Evolutionary conservation across 495 filamentous ascomycete species (phyloP).

Genomic region (Cudoniella acicularis): DNA sequence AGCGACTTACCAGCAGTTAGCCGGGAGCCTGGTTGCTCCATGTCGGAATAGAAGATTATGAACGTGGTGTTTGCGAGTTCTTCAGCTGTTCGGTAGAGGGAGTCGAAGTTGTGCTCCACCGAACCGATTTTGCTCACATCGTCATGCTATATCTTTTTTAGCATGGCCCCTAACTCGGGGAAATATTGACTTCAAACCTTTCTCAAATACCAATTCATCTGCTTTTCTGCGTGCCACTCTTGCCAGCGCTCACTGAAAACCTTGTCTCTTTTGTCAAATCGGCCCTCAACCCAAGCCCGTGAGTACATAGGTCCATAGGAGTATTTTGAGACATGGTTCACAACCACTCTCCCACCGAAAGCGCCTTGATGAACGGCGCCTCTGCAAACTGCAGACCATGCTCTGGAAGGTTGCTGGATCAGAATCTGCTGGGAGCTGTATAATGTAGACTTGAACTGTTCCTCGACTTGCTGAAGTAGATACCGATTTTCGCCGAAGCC

Average conservation of each 20-base stretch:
- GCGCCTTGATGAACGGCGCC: background rate
- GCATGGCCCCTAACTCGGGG: background rate
- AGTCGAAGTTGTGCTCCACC: background rate
- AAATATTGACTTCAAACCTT: background rate
- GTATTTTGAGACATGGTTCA: conserved; percentile 4
- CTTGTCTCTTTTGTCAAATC: background rate
- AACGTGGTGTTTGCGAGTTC: background rate
- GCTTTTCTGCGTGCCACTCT: background rate
- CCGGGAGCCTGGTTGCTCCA: background rate
- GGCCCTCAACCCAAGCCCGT: background rate
- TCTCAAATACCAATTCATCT: background rate
- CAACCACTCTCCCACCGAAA: background rate
- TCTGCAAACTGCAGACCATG: background rate
- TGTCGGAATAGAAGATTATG: background rate
- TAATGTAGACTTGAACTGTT: background rate
- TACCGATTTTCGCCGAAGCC: background rate
- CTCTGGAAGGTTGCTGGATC: background rate
- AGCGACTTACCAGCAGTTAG: background rate
- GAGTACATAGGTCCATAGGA: background rate
- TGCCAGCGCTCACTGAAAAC: background rate
- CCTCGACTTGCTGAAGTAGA: background rate
- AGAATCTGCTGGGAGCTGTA: background rate
- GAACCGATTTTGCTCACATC: background rate
- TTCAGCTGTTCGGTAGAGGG: background rate
- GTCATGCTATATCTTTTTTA: background rate